Base-by-base conservation (phyloP, 2,329 filamentous ascomycete genomes). In the Dryadomyces quercivorus region DNA sequence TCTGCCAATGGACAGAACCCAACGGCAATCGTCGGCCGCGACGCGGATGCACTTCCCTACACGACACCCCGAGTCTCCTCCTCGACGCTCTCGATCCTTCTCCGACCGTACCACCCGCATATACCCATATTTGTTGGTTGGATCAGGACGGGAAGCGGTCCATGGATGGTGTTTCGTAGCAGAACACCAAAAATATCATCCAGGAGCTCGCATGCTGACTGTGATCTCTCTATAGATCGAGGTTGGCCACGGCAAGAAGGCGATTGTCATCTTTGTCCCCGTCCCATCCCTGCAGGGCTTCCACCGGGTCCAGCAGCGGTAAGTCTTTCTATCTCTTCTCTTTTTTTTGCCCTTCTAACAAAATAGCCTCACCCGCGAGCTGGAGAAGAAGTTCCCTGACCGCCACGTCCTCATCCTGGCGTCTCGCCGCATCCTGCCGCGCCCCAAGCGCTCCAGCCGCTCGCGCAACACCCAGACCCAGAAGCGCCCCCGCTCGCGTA, bases 381-480 rank as follows among this genome's bases (percentile, higher is more conserved):
- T 98, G 72, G 93, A 98, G 87, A 98, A 98, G 90, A 98, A 98
- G 82, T 98, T 98, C 89, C 97, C 93, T 63, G 93, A 98, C 84
- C 93, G 93, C 77, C 93, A 98, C 77, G 93, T 98, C 75, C 82
- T 98, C 75, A 90, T 98, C 84, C 86, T 98, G 68, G 93, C 93
- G 67, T 94, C 92, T 71, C 93, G 93, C 83, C 93, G 93, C 76
- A 98, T 98, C 70, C 84, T 98, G 61, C 92, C 93, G 74, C 90
- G 91, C 75, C 93, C 93, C 75, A 96, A 96, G 88, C 91, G 92
- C 74, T 95, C 90, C 74, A 89, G 85, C 81, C 91, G 90, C 80
- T 89, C 86, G 65, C 92, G 93, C 82, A 91, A 91, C 79, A 88
- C 81, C 72, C 91, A 93, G 78, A 97, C 84, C 71, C 93, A 98